These are phyloP conservation scores for Naematelia encephala DNA, from an alignment of 768 basidiomycete species.

Conservation along the genomic window DNA sequence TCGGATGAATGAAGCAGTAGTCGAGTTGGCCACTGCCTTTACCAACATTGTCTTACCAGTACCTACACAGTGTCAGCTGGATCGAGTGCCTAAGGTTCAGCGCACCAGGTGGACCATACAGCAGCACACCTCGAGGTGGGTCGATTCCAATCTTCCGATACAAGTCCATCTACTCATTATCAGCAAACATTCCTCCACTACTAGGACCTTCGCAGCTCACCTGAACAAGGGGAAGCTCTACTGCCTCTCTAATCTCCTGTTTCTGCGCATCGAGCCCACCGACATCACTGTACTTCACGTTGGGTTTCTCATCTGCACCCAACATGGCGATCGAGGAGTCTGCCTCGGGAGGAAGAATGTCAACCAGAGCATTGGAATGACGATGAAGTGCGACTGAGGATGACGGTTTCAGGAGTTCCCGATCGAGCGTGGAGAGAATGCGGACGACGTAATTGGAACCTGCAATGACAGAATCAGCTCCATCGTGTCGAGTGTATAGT, in stretches of 20 bases:
- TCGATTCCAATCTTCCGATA: slow-evolving; percentile 99
- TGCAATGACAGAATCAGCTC: slow-evolving; percentile 9
- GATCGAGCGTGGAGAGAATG: slow-evolving; percentile 92
- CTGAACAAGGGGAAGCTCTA: slow-evolving; percentile 72
- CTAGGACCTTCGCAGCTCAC: slow-evolving; percentile 22
- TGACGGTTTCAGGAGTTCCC: slow-evolving; percentile 93
- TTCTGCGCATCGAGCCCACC: slow-evolving; percentile 98
- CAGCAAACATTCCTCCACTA: slow-evolving; percentile 11
- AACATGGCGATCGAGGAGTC: slow-evolving; percentile 97
- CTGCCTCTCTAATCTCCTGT: slow-evolving; percentile 97
- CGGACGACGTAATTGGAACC: slow-evolving; percentile 98
- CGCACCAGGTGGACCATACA: slow-evolving; percentile 93
- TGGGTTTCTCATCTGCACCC: slow-evolving; percentile 87
- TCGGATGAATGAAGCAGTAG: slow-evolving; percentile 94
- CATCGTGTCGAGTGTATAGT: background rate
- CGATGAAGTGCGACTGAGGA: slow-evolving; percentile 97
- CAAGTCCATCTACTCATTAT: slow-evolving; percentile 81
- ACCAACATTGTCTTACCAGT: slow-evolving; percentile 99
- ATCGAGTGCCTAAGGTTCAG: background rate
- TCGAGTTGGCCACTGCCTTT: slow-evolving; percentile 98
- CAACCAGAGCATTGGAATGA: slow-evolving; percentile 96
- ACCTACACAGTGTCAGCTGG: slow-evolving; percentile 56
- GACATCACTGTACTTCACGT: slow-evolving; percentile 88
- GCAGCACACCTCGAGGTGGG: slow-evolving; percentile 91
- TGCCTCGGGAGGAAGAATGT: slow-evolving; percentile 96